Base-by-base conservation (phyloP, 768 basidiomycete species). In the Dictyophora rubrovolvata region DNA sequence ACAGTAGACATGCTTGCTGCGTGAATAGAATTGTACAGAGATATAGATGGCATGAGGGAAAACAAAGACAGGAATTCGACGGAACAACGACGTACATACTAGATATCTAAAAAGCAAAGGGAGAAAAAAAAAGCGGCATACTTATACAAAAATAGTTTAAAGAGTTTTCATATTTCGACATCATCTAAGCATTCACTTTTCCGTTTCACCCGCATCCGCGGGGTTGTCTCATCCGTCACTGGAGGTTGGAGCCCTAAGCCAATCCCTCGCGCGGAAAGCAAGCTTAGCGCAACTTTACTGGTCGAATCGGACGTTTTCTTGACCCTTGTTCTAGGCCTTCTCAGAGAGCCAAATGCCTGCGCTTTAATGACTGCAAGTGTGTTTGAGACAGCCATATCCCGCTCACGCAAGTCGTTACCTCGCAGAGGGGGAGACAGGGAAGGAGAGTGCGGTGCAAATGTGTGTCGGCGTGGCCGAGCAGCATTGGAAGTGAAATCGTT, bases 361-460 rank as follows among this genome's bases (percentile, higher is more conserved):
- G 89, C 89, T 73, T 92, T 93, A 73, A 93, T 90, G 59, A 92
- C 89, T 55, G 90, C 89, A 51, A 93, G 80, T 33, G 90, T 92
- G 22, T 87, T 86, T 53, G 86, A 89, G 67, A 89, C 75, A 23
- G 74, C 74, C 60, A 77, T 73, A 55, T 66, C 60, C 7, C 55
- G 53, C 37, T 36, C 55, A 21, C 50, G 53, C 55, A 55, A 48
- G 20, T 14, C 55, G 37, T 28, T 56, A 35, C 69, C 69, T 47
- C 69, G 69, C 17, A 78, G 77, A 52, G 79, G 78, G 52, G 71
- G 55, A 52, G 48, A 52, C 46, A 48, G 77, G 63, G 74, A 72
- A 65, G 75, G 77, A 56, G 72, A 70, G 53, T 78, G 79, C 54
- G 81, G 79, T 64, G 52, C 36, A 10, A 52, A 46, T 12, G 57